Evolutionary conservation across 2,329 filamentous ascomycete species (phyloP), one percentile per base, ranked within the genome.

Genomic region (Zymoseptoria ardabiliae): DNA sequence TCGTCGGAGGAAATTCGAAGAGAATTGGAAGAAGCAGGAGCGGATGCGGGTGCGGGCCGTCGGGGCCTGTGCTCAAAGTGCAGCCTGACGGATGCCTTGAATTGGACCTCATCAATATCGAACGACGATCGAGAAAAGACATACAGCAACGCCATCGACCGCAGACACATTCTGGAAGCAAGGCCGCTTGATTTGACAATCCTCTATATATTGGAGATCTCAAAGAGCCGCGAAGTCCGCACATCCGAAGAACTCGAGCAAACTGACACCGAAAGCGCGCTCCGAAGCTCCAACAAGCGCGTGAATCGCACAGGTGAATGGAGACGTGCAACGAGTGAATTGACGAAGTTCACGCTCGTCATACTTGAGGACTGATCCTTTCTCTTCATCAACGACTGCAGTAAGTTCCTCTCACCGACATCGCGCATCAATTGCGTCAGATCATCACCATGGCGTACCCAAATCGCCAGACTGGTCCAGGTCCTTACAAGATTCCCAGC

Each of bases 1-100:
- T 72, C 55, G 54, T 58, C 30, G 56, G 56, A 56, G 35, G 65
- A 65, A 63, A 66, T 45, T 45, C n/a, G 35, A 45, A 45, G 35
- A 45, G 35, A 45, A 45, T 28, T 28, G 25, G 9, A n/a, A n/a
- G n/a, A n/a, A n/a, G n/a, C n/a, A 28, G 11, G 6, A 45, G 35
- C 35, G 3, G 35, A 13, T 45, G 35, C 35, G 35, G 35, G 17
- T 41, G 35, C 35, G 35, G 35, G 13, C 35, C 35, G 35, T 17
- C 13, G 35, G 11, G 35, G 35, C n/a, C 35, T 45, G 35, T 45
- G 35, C 35, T 45, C 35, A 45, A 45, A n/a, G 13, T 45, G 35
- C 35, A 17, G 35, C 35, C 13, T 45, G 5, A n/a, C 17, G 35
- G 35, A 28, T 28, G 25, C 35, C 35, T 17, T 41, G 35, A 11